Base-by-base conservation (phyloP, 2,329 filamentous ascomycete genomes). In the Cordyceps fumosorosea region DNA sequence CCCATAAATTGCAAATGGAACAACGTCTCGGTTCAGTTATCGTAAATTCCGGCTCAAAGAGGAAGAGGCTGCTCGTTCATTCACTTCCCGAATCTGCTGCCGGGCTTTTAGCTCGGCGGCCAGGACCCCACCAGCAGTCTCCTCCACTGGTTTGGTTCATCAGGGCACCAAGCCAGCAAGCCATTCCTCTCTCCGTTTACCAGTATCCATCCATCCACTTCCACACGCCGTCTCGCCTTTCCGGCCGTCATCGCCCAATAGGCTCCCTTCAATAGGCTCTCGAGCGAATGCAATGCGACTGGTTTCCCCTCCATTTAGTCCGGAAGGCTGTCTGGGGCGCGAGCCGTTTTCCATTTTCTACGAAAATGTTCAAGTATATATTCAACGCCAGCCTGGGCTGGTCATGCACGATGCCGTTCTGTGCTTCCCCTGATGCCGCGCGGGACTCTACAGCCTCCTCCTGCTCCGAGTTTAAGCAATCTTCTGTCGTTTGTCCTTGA, bases 81-180 rank as follows among this genome's bases (percentile, higher is more conserved):
- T 53, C 50, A 65, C 26, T 62, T 65, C 64, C 64, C 62, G 64
- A 64, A 58, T 59, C 53, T 55, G 58, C 55, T 64, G 64, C 63
- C 63, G 66, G 50, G 56, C 34, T 57, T 68, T 58, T 63, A 61
- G 55, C 42, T 44, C 40, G 50, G 42, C 32, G n/a, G 44, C 42
- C 53, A 34, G 26, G 60, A 45, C 45, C 52, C 29, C 51, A 51
- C 60, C 40, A 16, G 29, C n/a, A 10, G 53, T 32, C 47, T 48
- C 32, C 52, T 56, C 45, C 53, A 32, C 45, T 34, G 11, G 29
- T 24, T 22, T 29, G 32, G 22, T 61, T n/a, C n/a, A n/a, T n/a
- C 52, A 51, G 47, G 37, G 44, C 44, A 22, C 40, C 32, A 34
- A 34, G 32, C 32, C 5, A 34, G 32, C 32, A 10, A 37, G 34